Evolutionary conservation across 352 stramenopile genomes (phyloP).

Genomic region (Globisporangium orthogonon): DNA sequence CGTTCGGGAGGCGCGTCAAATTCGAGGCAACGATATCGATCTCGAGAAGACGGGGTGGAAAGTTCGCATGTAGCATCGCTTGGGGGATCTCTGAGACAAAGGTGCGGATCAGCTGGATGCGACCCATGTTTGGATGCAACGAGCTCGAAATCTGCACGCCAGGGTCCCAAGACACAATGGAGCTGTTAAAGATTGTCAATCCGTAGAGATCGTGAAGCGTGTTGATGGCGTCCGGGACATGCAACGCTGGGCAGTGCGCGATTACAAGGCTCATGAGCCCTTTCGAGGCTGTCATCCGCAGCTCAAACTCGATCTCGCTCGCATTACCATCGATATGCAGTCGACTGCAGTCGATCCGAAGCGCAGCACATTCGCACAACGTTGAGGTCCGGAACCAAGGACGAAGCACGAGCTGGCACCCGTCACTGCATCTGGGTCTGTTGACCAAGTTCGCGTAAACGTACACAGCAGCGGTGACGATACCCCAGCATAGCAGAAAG

Average conservation of each 20-base stretch:
- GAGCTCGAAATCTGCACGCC: slow-evolving; percentile 3
- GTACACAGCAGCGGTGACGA: neutral
- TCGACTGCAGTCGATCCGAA: slow-evolving; percentile 15
- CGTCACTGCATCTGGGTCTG: neutral
- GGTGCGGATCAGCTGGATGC: slow-evolving; percentile 13
- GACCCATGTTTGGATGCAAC: slow-evolving; percentile 7
- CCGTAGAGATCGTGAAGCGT: slow-evolving; percentile 9
- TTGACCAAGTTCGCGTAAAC: slow-evolving; percentile 1
- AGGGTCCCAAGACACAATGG: slow-evolving; percentile 8
- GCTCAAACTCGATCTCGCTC: neutral
- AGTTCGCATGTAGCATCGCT: slow-evolving; percentile 2
- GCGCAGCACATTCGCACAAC: slow-evolving; percentile 8
- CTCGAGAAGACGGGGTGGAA: slow-evolving; percentile 10
- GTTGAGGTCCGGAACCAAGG: slow-evolving; percentile 12
- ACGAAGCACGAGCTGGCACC: neutral
- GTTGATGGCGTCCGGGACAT: slow-evolving; percentile 9
- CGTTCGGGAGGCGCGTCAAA: slow-evolving; percentile 9
- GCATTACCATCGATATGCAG: slow-evolving; percentile 6
- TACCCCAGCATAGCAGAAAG: slow-evolving; percentile 6
- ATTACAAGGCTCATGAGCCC: slow-evolving; percentile 14
- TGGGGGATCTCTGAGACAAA: slow-evolving; percentile 8
- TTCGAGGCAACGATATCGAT: slow-evolving; percentile 18
- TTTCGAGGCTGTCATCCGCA: neutral
- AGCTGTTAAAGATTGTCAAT: slow-evolving; percentile 18
- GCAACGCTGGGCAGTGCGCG: slow-evolving; percentile 11